Percentiles rank a stretch among this genome's conserved stretches.
phyloP scores from a whole-genome alignment of 139 green algal genomes.

The Chlamydomonas sphaeroides region DNA sequence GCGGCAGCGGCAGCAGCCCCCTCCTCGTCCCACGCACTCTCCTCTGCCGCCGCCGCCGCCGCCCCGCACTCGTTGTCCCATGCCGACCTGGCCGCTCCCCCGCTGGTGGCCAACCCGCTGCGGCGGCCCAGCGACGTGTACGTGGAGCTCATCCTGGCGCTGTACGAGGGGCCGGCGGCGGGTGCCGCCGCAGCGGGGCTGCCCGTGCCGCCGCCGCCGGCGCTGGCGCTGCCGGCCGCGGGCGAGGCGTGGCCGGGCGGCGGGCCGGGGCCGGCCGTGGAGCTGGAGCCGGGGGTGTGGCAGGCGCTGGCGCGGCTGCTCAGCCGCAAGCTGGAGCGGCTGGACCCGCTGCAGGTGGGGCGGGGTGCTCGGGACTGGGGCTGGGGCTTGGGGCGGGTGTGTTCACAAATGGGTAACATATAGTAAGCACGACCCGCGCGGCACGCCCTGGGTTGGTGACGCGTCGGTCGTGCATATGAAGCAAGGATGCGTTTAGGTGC shows the following conservation, averaged over 20 bases:
- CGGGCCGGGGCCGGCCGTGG: neutral
- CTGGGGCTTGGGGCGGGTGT: neutral
- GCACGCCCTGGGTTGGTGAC: too few relatives aligned
- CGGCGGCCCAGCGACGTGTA: conserved; percentile 6
- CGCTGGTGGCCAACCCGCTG: neutral
- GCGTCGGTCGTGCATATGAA: too few relatives aligned
- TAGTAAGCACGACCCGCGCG: too few relatives aligned
- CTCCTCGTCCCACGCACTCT: too few relatives aligned
- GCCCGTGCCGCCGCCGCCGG: neutral
- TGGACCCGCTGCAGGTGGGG: conserved; percentile 36
- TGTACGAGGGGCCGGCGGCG: conserved; percentile 29
- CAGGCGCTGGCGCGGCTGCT: conserved; percentile 34
- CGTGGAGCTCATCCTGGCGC: conserved; percentile 21
- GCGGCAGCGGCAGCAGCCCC: too few relatives aligned
- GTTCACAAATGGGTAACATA: too few relatives aligned
- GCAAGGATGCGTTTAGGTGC: too few relatives aligned
- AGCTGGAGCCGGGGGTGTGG: conserved; percentile 11
- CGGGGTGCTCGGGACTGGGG: neutral
- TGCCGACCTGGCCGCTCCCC: too few relatives aligned
- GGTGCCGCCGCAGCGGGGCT: neutral
- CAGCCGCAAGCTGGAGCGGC: conserved; percentile 28
- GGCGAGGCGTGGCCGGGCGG: neutral
- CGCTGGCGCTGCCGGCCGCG: neutral
- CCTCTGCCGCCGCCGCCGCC: neutral
- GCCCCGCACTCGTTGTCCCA: too few relatives aligned